Base-by-base conservation (phyloP, 148 eudicot genomes). In the Silene uniflora region DNA sequence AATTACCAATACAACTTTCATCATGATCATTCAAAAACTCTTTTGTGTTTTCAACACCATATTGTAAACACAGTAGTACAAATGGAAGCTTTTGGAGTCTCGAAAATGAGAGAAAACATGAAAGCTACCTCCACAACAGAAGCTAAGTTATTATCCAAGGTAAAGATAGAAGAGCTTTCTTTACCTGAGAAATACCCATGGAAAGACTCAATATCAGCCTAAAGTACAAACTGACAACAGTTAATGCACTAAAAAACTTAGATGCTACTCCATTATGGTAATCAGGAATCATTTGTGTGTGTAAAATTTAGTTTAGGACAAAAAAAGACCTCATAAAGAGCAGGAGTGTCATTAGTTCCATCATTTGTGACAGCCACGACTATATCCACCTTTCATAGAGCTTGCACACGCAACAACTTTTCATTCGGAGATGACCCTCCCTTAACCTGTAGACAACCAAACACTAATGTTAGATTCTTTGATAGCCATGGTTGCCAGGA, bases 201-300 rank as follows among this genome's bases (percentile, higher is more conserved):
- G 98, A 86, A 82, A 93, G 95, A 66, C 98, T n/a, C 98, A 81
- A 93, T 93, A 66, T 93, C 98, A 65, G 98, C 96, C 98, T 90
- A 69, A 74, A 85, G 73, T 69, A 80, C 75, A 68, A 68, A 62
- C 55, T 72, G 29, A 47, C 24, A 73, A 74, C 21, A 44, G 70
- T 75, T 61, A 82, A 62, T 71, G 18, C 6, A 29, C 16, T 29
- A 27, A 58, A 60, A 27, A n/a, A n/a, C 39, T 21, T 17, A 79
- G 44, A 55, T 10, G 52, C 25, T 68, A 60, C 10, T n/a, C n/a
- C n/a, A n/a, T n/a, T n/a, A n/a, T n/a, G n/a, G 16, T 10, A 67
- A 21, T 67, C 44, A 35, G 10, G 18, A 63, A n/a, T n/a, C 1
- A 61, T 4, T 25, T 25, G 0, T 42, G 42, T 68, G 71, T 68